phyloP scores from a whole-genome alignment of 164 flowering plant species.

The Litsea cubeba region DNA sequence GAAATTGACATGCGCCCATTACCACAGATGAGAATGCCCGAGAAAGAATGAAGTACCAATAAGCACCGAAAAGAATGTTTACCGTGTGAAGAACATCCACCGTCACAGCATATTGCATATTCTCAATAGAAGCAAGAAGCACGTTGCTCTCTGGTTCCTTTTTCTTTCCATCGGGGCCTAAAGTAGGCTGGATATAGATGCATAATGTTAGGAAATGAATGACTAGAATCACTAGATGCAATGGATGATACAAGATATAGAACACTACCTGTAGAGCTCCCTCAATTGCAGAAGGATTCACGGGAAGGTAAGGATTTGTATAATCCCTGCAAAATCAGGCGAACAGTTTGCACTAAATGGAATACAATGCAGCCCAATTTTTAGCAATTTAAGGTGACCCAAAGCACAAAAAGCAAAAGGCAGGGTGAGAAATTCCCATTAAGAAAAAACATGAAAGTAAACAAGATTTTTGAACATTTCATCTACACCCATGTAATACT shows the following conservation, averaged over 20 bases:
- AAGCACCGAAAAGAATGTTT: not conserved
- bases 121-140: constrained; percentile 86
- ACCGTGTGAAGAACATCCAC: constrained; percentile 90
- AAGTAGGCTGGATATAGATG: constrained; percentile 39
- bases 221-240: constrained; percentile 1
- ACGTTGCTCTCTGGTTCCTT: constrained; percentile 83
- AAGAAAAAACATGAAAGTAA: too few relatives aligned
- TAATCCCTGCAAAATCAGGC: constrained; percentile 57
- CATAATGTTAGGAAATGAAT: constrained; percentile 16
- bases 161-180: constrained; percentile 86
- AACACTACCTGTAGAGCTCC: constrained; percentile 55
- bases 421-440: not conserved
- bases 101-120: constrained; percentile 93
- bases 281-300: constrained; percentile 84
- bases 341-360: not conserved
- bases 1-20: not conserved
- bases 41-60: not conserved
- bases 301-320: constrained; percentile 91
- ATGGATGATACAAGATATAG: not conserved
- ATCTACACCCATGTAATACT: too few relatives aligned
- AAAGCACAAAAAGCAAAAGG: not conserved
- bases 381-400: not conserved
- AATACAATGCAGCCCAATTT: not conserved
- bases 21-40: constrained; percentile 5
- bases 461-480: too few relatives aligned